Base-by-base conservation (phyloP, 768 basidiomycete genomes). In the Plicaturopsis crispa region DNA sequence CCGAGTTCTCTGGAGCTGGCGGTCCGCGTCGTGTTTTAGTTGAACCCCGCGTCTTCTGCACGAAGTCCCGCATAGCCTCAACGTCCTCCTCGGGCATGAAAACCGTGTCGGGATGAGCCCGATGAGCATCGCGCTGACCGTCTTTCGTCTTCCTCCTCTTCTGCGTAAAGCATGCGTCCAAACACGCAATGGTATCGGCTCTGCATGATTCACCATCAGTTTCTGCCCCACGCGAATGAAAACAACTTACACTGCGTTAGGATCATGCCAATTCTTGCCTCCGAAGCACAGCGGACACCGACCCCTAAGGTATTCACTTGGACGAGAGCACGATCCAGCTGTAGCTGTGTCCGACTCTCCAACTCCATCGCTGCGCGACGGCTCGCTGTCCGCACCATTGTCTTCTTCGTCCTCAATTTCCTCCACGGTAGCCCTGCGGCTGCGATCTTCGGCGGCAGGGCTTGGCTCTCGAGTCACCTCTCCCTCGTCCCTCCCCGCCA, bases 271-370 rank as follows among this genome's bases (percentile, higher is more conserved):
- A 8, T 28, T 14, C 26, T 39, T 14, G 16, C 50, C 52, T 3
- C 49, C 53, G 33, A 61, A 61, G 33, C 56, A 61, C 6, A 54
- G 31, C 4, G 55, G 59, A 34, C 58, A 61, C 3, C 43, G 26
- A 1, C 23, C 16, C 1, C 50, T 21, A 6, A 57, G 42, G 35
- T 53, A 56, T 19, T 49, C 47, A 40, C 44, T 50, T 7, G 48
- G 53, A 8, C 26, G 8, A 8, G 8, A 8, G 14, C 14, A 14
- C 14, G 8, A 8, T 52, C n/a, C n/a, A 8, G 26, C 8, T 28
- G 10, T 28, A 14, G 8, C 10, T 8, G 26, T 14, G 10, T 14
- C 14, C 8, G 26, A 28, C 14, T 8, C 14, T 8, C 8, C 8
- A 8, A 8, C 8, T 14, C 10, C 14, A 28, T 14, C 14, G n/a